Conservation (phyloP, 371 early-diverging fungal genomes). For the Mucor indicus region DNA sequence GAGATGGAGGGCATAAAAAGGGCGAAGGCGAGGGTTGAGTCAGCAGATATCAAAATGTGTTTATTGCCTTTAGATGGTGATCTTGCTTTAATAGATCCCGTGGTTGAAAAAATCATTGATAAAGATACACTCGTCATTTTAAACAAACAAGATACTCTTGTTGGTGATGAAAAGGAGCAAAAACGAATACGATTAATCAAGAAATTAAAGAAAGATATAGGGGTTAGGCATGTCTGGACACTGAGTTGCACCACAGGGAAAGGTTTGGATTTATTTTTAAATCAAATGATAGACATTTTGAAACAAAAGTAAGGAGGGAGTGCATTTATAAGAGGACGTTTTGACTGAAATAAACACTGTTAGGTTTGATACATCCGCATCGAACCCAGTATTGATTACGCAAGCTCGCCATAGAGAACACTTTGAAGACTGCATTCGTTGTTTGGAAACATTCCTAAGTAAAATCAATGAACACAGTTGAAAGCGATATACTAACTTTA, state of each 20-base stretch:
- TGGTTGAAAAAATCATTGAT: conserved; percentile 46
- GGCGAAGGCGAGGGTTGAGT: conserved; percentile 48
- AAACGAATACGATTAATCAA: not conserved
- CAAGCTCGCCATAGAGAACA: conserved; percentile 75
- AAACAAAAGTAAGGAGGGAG: conserved; percentile 35
- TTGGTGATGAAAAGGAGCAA: not conserved
- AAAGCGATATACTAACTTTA: not conserved
- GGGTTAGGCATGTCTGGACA: conserved; percentile 37
- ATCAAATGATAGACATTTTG: conserved; percentile 51
- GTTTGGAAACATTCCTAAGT: conserved; percentile 56
- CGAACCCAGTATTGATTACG: conserved; percentile 55
- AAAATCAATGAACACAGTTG: conserved; percentile 4
- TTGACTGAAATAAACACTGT: not conserved
- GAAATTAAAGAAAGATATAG: conserved; percentile 11
- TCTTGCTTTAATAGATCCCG: conserved; percentile 30
- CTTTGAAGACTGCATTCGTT: conserved; percentile 56
- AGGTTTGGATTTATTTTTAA: conserved; percentile 57
- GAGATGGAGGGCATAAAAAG: conserved; percentile 75
- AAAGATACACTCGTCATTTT: conserved; percentile 61
- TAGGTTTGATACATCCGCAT: conserved; percentile 52
- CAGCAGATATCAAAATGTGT: conserved; percentile 53
- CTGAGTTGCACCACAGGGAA: conserved; percentile 65
- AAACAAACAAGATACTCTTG: conserved; percentile 62
- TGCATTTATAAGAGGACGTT: too few relatives aligned
- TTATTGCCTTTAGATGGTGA: conserved; percentile 32